Evolutionary conservation across 2,329 filamentous ascomycete species (phyloP), one percentile per base, ranked within the genome.

Genomic region (Nannizzia gypsea): DNA sequence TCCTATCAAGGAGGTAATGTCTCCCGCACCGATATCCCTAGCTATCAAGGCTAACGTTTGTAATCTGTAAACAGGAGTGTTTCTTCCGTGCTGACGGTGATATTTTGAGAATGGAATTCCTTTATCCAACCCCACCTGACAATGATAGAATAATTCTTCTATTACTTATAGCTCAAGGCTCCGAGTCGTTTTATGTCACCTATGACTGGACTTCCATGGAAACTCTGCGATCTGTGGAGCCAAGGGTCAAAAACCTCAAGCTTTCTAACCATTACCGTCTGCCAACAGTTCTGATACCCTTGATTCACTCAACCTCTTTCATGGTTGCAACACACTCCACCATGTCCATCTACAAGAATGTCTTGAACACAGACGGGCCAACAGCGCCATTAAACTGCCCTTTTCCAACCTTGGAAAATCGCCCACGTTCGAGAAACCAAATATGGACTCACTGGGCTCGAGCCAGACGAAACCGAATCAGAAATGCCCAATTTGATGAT

Each of bases 51-150:
- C 34, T 55, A 34, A 57, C n/a, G 0, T n/a, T 20, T n/a, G 20
- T 22, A 48, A 17, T 8, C 11, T 26, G 13, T 17, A 5, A 36
- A 36, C 58, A 79, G 76, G 77, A 79, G 66, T 71, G 70, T n/a
- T 77, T 76, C 56, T 75, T 78, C 62, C 69, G 71, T 52, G 76
- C 90, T 6, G 81, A 84, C 6, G 90, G 89, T 0, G 78, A 85
- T n/a, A 89, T 97, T 59, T 79, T 92, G 66, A 88, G 89, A 66
- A 85, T 96, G 78, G 87, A 90, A 22, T 99, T 97, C 64, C 78
- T 99, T 2, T 83, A 87, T 61, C 88, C 90, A 6, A 79, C 80
- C 8, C 73, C 80, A 0, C 80, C 83, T 58, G 85, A 91, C 62
- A 79, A 83, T 8, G 78, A 85, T 59, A 84, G 85, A 66, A 82